Conservation (phyloP, 225 moss, liverwort and hornwort genomes). For the Pseudisothecium myosuroides region DNA sequence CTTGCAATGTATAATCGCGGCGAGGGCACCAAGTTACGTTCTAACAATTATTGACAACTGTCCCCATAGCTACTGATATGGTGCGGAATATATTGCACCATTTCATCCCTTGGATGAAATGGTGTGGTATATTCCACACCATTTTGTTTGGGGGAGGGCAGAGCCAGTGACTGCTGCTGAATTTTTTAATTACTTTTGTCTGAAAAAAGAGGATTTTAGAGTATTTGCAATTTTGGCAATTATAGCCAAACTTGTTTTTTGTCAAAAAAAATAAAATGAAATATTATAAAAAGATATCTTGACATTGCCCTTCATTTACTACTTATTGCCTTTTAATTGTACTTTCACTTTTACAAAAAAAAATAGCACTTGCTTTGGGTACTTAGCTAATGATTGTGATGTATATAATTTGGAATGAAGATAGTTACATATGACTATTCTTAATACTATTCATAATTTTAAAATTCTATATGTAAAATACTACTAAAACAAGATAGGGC, state of each 20-base stretch:
- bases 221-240: neutral
- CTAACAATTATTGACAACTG: too few relatives aligned
- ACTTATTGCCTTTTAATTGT: neutral
- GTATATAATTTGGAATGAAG: neutral
- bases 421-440: neutral
- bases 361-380: neutral
- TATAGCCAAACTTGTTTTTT: accelerated
- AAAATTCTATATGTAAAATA: neutral
- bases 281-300: accelerated
- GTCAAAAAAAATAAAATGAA: neutral
- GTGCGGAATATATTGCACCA: too few relatives aligned
- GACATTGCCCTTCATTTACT: too few relatives aligned
- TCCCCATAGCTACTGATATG: too few relatives aligned
- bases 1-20: too few relatives aligned
- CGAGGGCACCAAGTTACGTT: too few relatives aligned
- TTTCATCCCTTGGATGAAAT: too few relatives aligned
- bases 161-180: too few relatives aligned
- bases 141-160: too few relatives aligned
- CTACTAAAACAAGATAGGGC: neutral
- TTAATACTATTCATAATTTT: neutral
- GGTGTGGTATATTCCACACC: too few relatives aligned
- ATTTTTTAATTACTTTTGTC: too few relatives aligned
- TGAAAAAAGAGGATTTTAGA: neutral
- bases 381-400: neutral
- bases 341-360: too few relatives aligned